Percentiles rank a stretch among this genome's conserved stretches.
Conservation (phyloP, 345 rosid species). For the Salix dunnii region DNA sequence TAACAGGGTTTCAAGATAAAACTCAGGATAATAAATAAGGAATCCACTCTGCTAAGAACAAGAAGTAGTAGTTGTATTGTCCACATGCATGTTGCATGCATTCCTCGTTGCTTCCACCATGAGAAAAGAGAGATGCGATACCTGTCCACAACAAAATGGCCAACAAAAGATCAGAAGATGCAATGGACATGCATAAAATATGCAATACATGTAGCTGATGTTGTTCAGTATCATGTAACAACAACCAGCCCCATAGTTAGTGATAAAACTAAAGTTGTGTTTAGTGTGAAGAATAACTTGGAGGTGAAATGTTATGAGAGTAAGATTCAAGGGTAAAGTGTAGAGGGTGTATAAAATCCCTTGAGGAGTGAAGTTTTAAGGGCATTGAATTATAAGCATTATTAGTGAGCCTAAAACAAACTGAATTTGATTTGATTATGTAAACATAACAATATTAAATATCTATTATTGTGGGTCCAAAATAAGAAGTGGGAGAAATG, state of each 20-base stretch:
- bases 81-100: slow-evolving; percentile 98
- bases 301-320: neutral
- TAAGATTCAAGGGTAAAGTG: neutral
- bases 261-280: neutral
- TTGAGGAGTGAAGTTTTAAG: neutral
- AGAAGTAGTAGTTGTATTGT: slow-evolving; percentile 84
- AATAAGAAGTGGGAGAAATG: neutral
- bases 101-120: slow-evolving; percentile 97
- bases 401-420: neutral
- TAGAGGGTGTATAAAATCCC: neutral
- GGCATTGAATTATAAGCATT: neutral
- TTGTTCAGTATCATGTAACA: neutral
- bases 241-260: neutral
- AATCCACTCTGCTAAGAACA: slow-evolving; percentile 83
- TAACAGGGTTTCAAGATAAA: slow-evolving; percentile 89
- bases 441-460: neutral
- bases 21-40: slow-evolving; percentile 78
- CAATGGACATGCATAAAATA: slow-evolving; percentile 9
- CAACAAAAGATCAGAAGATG: slow-evolving; percentile 12
- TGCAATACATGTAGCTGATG: neutral
- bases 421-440: neutral
- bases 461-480: neutral
- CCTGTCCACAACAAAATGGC: slow-evolving; percentile 40
- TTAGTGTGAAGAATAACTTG: neutral
- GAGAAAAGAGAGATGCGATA: slow-evolving; percentile 79